Percentiles rank a stretch among this genome's conserved stretches.
Conservation (phyloP, 2,329 filamentous ascomycete species). For the Venturia pyrina region DNA sequence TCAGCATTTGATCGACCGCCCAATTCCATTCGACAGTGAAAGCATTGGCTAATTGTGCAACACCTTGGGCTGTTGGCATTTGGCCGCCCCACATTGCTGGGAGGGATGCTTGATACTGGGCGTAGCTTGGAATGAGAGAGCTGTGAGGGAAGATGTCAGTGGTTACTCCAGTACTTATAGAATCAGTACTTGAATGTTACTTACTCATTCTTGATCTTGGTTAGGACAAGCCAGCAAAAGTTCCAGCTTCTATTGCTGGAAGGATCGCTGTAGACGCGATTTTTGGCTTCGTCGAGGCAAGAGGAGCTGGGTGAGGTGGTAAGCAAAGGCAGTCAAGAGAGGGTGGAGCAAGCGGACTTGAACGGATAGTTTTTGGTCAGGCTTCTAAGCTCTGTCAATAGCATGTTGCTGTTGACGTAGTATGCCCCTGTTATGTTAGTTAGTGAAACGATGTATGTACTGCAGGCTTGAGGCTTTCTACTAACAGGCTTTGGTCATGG, state of each 20-base stretch:
- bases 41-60: conserved; percentile 48
- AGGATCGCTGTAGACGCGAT: conserved; percentile 53
- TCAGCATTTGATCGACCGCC: conserved; percentile 55
- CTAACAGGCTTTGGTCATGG: conserved; percentile 59
- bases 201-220: conserved; percentile 56
- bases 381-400: conserved; percentile 59
- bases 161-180: not conserved
- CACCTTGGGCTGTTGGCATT: conserved; percentile 45
- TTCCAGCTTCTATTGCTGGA: conserved; percentile 65
- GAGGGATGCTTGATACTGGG: conserved; percentile 49
- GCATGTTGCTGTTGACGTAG: conserved; percentile 60
- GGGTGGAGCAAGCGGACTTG: conserved; percentile 20
- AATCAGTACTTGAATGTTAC: conserved; percentile 20
- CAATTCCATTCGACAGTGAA: conserved; percentile 59
- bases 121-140: conserved; percentile 51
- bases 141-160: conserved; percentile 27
- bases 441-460: not conserved
- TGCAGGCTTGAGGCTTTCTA: not conserved
- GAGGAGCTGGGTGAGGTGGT: conserved; percentile 37
- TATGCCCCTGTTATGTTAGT: conserved; percentile 37
- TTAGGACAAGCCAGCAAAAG: conserved; percentile 60
- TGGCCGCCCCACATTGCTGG: conserved; percentile 61
- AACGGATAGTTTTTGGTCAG: conserved; percentile 60
- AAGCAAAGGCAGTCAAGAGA: not conserved
- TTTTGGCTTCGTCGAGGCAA: conserved; percentile 55